Percentiles rank a stretch among this genome's conserved stretches.
phyloP scores from a whole-genome alignment of 164 flowering plant species.

The Sedum album region DNA sequence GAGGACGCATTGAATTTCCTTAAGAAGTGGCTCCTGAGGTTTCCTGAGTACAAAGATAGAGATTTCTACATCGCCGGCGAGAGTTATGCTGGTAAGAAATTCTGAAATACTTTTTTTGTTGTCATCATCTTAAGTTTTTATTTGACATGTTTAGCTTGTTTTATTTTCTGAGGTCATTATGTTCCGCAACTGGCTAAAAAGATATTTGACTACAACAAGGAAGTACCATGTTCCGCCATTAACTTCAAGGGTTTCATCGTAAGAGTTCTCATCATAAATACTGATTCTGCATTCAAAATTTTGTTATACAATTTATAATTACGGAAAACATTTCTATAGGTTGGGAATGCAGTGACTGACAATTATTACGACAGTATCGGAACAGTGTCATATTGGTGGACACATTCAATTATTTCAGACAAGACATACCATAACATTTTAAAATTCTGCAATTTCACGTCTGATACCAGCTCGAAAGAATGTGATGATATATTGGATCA shows the following conservation, averaged over 20 bases:
- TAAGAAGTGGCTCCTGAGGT: slow-evolving; percentile 63
- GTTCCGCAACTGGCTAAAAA: slow-evolving; percentile 75
- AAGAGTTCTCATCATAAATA: slow-evolving; percentile 24
- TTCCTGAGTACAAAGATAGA: slow-evolving; percentile 68
- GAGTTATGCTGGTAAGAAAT: slow-evolving; percentile 71
- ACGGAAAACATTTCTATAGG: neutral
- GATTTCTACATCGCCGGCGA: slow-evolving; percentile 89
- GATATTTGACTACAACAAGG: slow-evolving; percentile 50
- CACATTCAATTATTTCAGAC: slow-evolving; percentile 75
- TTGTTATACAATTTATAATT: neutral
- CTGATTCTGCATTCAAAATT: neutral
- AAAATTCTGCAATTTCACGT: slow-evolving; percentile 42
- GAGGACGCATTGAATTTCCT: slow-evolving; percentile 59
- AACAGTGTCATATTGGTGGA: slow-evolving; percentile 16
- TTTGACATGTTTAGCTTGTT: neutral
- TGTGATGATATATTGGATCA: slow-evolving; percentile 37
- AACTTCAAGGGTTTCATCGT: slow-evolving; percentile 83
- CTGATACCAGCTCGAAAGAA: slow-evolving; percentile 15
- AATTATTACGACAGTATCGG: slow-evolving; percentile 10
- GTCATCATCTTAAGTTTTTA: neutral
- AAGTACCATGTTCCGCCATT: slow-evolving; percentile 32
- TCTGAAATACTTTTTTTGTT: neutral
- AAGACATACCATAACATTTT: slow-evolving; percentile 43
- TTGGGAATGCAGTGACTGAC: slow-evolving; percentile 11
- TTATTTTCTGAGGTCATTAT: slow-evolving; percentile 54